These are phyloP conservation scores for Panicum miliaceum DNA, from an alignment of 176 grass and related monocot genomes.

Conservation along the genomic window DNA sequence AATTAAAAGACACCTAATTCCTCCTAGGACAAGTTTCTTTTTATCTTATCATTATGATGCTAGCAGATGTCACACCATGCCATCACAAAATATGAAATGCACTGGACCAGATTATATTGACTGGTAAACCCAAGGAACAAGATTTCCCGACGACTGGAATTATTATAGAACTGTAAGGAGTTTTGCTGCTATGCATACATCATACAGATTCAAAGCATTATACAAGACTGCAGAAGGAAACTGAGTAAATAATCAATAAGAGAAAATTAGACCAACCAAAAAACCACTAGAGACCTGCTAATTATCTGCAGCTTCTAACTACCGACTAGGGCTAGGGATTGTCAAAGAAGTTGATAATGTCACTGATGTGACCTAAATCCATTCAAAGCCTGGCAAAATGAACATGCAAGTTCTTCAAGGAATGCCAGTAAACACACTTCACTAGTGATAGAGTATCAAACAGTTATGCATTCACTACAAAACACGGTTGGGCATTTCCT, in stretches of 20 bases:
- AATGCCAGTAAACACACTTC: conserved; percentile 22
- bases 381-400: neutral
- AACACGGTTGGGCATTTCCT: neutral
- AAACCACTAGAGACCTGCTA: neutral
- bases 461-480: neutral
- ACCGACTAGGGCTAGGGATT: neutral
- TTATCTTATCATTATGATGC: neutral
- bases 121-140: neutral
- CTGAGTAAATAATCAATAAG: neutral
- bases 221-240: neutral
- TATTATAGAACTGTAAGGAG: neutral
- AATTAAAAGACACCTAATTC: neutral
- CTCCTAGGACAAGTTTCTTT: neutral
- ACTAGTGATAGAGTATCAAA: neutral
- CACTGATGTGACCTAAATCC: neutral
- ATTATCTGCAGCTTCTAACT: conserved; percentile 4
- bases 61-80: neutral
- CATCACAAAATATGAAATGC: neutral
- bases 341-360: neutral
- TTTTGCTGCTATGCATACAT: neutral
- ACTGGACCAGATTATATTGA: neutral
- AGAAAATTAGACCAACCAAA: neutral
- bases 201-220: neutral
- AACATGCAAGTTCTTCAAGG: neutral
- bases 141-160: neutral